Conservation (phyloP, 2,329 filamentous ascomycete genomes). For the Fusarium sp. region DNA sequence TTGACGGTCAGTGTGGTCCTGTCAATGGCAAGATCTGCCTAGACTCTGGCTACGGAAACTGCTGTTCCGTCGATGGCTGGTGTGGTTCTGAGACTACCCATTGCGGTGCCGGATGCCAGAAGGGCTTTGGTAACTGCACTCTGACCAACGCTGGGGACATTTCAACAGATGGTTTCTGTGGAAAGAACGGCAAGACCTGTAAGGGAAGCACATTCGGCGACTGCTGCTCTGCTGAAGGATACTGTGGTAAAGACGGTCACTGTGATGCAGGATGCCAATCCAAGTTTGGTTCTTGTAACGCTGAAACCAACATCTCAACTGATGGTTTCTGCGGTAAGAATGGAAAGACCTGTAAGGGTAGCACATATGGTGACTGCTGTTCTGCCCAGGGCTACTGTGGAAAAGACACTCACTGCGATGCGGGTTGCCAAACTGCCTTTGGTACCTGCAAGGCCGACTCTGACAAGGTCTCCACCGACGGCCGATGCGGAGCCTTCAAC, state of each 20-base stretch:
- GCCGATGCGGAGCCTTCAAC: neutral
- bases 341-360: conserved; percentile 1
- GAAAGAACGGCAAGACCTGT: conserved; percentile 13
- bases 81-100: neutral
- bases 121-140: conserved; percentile 6
- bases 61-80: neutral
- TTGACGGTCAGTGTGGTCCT: conserved; percentile 3
- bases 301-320: neutral
- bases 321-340: conserved; percentile 4
- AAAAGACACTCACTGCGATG: neutral
- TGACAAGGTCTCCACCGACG: conserved; percentile 1
- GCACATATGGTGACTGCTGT: conserved; percentile 1
- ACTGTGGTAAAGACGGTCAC: neutral
- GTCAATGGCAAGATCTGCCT: conserved; percentile 8
- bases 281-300: conserved; percentile 4
- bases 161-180: conserved; percentile 9
- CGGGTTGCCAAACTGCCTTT: neutral
- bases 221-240: neutral
- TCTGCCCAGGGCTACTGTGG: neutral
- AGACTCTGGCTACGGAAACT: conserved; percentile 4
- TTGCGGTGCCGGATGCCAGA: conserved; percentile 11
- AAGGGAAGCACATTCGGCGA: neutral
- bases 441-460: neutral
- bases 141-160: neutral
- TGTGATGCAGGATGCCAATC: conserved; percentile 9